Base-by-base conservation (phyloP, 2,329 filamentous ascomycete genomes). In the Blumeriella jaapii region DNA sequence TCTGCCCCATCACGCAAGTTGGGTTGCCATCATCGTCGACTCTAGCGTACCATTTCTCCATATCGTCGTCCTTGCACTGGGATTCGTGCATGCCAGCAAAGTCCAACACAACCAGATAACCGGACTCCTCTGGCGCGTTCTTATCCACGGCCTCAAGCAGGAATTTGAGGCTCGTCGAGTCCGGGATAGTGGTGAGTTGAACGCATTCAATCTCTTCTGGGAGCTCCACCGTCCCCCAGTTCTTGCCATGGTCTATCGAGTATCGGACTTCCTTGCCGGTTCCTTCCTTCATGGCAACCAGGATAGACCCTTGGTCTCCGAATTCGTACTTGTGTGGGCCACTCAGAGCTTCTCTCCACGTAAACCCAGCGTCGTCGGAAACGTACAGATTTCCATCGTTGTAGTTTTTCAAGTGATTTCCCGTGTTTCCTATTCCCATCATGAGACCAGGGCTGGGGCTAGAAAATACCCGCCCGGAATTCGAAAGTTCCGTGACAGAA, bases 291-390 rank as follows among this genome's bases (percentile, higher is more conserved):
- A 96, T 67, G 3, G 91, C 91, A 18, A 96, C 69, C 18, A 98
- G 64, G 13, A 98, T 72, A 11, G 86, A 86, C 1, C 91, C 91
- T 47, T 93, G 81, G 50, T 95, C 89, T 34, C 91, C 91, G 56
- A 96, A 93, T 54, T 95, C 87, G 59, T 93, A 98, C 57, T 93
- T 91, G 61, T 96, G 86, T 9, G 87, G 82, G 13, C 84, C 83
- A 11, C 86, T 67, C 4, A 83, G 68, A 0, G 78, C 72, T 53
- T 77, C 65, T 23, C 66, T 73, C 91, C 93, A 98, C 1, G 77
- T 87, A 41, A 84, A 61, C 25, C 91, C 91, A 13, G 87, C 89
- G 58, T 96, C 77, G 53, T 94, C 83, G 0, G 91, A 98, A 16
- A 96, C 75, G 54, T 78, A 96, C 1, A 94, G 71, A 55, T 83